Percentiles rank a stretch among this genome's conserved stretches.
Evolutionary conservation across 108 stramenopile species (phyloP).

Genomic region (Mediolabrus comicus): DNA sequence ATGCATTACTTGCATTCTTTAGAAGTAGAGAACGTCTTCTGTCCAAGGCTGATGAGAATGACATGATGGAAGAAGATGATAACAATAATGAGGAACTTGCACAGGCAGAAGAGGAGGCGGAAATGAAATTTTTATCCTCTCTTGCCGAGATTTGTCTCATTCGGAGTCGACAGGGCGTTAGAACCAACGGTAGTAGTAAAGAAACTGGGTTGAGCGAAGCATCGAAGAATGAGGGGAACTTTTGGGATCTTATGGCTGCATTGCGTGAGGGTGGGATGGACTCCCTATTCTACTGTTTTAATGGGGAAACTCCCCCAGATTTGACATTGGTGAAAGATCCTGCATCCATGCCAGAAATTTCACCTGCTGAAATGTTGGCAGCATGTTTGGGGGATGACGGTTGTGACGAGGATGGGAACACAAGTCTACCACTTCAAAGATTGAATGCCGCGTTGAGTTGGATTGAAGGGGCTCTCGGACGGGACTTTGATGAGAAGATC

Average conservation of each 20-base stretch:
- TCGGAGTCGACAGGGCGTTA: background rate
- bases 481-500: constrained; percentile 21
- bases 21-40: constrained; percentile 42
- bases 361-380: constrained; percentile 49
- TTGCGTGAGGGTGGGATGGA: constrained; percentile 51
- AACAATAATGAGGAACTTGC: background rate
- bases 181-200: background rate
- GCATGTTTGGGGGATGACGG: constrained; percentile 19
- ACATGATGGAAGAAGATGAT: background rate
- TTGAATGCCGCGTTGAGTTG: constrained; percentile 51
- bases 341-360: constrained; percentile 24
- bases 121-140: constrained; percentile 48
- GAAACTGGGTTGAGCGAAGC: background rate
- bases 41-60: constrained; percentile 15
- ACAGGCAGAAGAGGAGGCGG: constrained; percentile 38
- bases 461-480: constrained; percentile 63
- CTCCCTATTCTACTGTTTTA: constrained; percentile 51
- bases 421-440: constrained; percentile 40
- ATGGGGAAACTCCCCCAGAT: constrained; percentile 25
- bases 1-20: constrained; percentile 50
- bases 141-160: constrained; percentile 13
- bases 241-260: constrained; percentile 57
- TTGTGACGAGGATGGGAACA: background rate
- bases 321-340: constrained; percentile 42
- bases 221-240: constrained; percentile 55